These are phyloP conservation scores for Aspergillus sp. DNA, from an alignment of 2,329 filamentous ascomycete species.

Conservation along the genomic window DNA sequence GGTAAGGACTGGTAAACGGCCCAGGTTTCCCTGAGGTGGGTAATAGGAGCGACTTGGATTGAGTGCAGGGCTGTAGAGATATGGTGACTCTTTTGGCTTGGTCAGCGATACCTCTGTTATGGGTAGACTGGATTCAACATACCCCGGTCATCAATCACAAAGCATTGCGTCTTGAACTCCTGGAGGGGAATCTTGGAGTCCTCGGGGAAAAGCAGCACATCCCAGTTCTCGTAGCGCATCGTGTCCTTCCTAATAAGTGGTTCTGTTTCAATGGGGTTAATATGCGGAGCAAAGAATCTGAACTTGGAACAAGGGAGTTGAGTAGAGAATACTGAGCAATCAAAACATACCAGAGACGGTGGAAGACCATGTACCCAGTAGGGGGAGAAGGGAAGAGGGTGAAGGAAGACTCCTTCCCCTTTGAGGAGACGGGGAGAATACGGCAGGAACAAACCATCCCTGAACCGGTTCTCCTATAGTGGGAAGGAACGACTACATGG, in stretches of 20 bases:
- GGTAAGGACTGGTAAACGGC: conserved; percentile 63
- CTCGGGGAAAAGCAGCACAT: conserved; percentile 75
- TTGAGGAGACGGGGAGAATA: conserved; percentile 1
- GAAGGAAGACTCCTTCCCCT: background rate
- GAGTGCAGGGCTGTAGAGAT: conserved; percentile 46
- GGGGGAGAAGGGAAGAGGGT: conserved; percentile 6
- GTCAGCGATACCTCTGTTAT: conserved; percentile 7
- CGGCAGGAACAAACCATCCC: background rate
- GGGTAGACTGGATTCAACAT: conserved; percentile 21
- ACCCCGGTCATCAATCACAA: conserved; percentile 58
- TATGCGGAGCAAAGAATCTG: conserved; percentile 16
- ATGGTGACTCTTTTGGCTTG: conserved; percentile 50
- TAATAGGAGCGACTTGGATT: conserved; percentile 22
- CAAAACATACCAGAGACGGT: too few relatives aligned
- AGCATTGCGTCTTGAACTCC: conserved; percentile 79
- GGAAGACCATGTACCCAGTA: conserved; percentile 6
- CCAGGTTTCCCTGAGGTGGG: conserved; percentile 24
- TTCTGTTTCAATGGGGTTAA: conserved; percentile 31
- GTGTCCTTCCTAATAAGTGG: conserved; percentile 26
- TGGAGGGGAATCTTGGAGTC: conserved; percentile 69
- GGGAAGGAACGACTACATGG: too few relatives aligned
- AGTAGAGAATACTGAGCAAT: conserved; percentile 22
- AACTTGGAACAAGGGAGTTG: conserved; percentile 10
- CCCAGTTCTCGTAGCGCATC: conserved; percentile 88
- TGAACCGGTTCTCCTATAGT: too few relatives aligned